Evolutionary conservation across 768 basidiomycete genomes (phyloP).

Genomic region (Mycena floridula): DNA sequence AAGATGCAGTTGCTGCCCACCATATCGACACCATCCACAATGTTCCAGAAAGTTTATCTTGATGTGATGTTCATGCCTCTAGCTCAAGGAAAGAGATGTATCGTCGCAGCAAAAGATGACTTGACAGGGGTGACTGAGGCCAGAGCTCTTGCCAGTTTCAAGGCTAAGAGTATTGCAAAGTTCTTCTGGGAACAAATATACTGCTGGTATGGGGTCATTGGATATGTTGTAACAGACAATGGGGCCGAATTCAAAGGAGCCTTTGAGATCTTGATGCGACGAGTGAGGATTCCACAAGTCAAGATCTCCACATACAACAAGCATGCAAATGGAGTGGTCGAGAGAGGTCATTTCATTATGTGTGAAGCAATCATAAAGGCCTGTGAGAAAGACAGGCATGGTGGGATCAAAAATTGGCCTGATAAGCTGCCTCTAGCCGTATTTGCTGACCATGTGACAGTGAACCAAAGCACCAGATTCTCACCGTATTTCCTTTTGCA

Average conservation of each 20-base stretch:
- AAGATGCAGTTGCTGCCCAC: background rate
- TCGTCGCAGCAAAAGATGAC: slow-evolving; percentile 23
- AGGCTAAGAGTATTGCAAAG: slow-evolving; percentile 11
- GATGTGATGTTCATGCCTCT: too few species aligned
- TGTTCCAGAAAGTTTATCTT: slow-evolving; percentile 18
- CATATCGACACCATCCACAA: background rate
- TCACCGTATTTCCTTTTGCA: slow-evolving; percentile 15
- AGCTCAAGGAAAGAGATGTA: slow-evolving; percentile 11
- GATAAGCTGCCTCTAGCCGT: slow-evolving; percentile 1
- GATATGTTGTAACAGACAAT: slow-evolving; percentile 23
- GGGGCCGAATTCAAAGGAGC: slow-evolving; percentile 18
- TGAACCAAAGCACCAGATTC: slow-evolving; percentile 9
- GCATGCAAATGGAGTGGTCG: too few species aligned
- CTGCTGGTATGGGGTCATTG: slow-evolving; percentile 24
- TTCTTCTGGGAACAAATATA: slow-evolving; percentile 27
- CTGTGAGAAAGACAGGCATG: slow-evolving; percentile 8
- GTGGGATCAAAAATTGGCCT: slow-evolving; percentile 7
- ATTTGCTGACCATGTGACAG: slow-evolving; percentile 12
- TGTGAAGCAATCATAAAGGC: slow-evolving; percentile 19
- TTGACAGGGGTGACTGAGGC: slow-evolving; percentile 21
- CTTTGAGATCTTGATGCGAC: slow-evolving; percentile 5
- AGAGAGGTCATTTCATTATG: too few species aligned
- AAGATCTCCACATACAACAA: slow-evolving; percentile 24
- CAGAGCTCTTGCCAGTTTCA: slow-evolving; percentile 12
- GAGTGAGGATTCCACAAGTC: slow-evolving; percentile 17